These are phyloP conservation scores for Hymenoscyphus fructigenus DNA, from an alignment of 2,329 filamentous ascomycete genomes.

Conservation along the genomic window DNA sequence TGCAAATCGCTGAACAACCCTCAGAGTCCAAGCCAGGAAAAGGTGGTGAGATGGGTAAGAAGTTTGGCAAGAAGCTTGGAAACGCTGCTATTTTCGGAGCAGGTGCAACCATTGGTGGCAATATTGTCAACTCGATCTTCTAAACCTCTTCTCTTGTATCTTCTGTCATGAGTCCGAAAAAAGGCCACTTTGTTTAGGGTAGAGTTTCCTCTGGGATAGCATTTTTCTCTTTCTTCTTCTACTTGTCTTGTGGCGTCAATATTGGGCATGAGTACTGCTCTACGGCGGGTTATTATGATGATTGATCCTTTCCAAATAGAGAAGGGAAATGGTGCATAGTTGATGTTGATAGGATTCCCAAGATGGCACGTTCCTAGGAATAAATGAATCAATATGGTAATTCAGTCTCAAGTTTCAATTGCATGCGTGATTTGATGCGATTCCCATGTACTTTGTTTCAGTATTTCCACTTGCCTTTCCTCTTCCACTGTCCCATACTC, in stretches of 20 bases:
- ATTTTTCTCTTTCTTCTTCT: not conserved
- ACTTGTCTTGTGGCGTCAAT: not conserved
- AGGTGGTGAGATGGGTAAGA: slow-evolving; percentile 73
- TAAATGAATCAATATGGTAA: not conserved
- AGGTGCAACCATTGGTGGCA: slow-evolving; percentile 84
- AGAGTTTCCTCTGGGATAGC: not conserved
- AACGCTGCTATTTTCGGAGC: slow-evolving; percentile 85
- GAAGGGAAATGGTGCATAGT: not conserved
- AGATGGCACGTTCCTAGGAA: not conserved
- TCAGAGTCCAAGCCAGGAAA: slow-evolving; percentile 44
- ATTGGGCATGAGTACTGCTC: not conserved
- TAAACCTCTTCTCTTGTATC: slow-evolving; percentile 43
- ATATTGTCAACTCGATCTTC: slow-evolving; percentile 89
- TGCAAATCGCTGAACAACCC: slow-evolving; percentile 65
- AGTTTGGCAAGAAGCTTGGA: slow-evolving; percentile 93
- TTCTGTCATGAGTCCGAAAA: not conserved
- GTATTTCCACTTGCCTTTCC: not conserved
- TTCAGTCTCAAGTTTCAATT: not conserved
- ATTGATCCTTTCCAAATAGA: not conserved
- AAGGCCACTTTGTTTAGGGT: not conserved
- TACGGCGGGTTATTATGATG: not conserved
- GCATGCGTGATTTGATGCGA: not conserved
- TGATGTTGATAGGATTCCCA: not conserved
- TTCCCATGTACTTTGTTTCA: not conserved
- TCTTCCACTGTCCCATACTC: not conserved